Conservation (phyloP, 495 filamentous ascomycete genomes). For the Hypoxylon intermedium region DNA sequence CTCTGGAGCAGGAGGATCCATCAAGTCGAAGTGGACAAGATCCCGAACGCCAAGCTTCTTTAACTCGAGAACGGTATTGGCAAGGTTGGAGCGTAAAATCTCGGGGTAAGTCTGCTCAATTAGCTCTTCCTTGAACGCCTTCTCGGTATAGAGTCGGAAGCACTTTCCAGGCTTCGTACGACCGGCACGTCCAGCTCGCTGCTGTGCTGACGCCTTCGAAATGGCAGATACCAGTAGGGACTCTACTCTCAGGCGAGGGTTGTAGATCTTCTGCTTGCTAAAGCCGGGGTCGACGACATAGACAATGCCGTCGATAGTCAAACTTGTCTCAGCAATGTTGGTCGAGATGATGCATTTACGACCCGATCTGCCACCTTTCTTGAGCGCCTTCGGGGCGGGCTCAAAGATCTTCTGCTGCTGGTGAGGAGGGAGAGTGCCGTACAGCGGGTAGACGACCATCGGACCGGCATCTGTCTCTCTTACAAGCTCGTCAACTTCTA, state of each 20-base stretch:
- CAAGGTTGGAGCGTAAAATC: constrained; percentile 90
- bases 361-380: constrained; percentile 79
- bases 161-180: constrained; percentile 98
- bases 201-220: constrained; percentile 97
- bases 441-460: constrained; percentile 88
- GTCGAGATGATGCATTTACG: constrained; percentile 96
- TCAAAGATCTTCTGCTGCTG: constrained; percentile 97
- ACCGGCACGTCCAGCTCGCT: constrained; percentile 97
- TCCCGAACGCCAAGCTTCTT: constrained; percentile 98
- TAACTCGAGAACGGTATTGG: constrained; percentile 92
- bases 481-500: constrained; percentile 90
- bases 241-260: constrained; percentile 94
- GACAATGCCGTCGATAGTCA: constrained; percentile 99
- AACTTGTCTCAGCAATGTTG: constrained; percentile 96
- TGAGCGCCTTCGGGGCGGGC: constrained; percentile 75
- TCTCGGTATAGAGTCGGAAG: constrained; percentile 95
- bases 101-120: constrained; percentile 97
- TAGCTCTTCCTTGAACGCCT: constrained; percentile 96
- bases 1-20: constrained; percentile 98
- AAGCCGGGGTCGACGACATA: constrained; percentile 99
- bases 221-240: constrained; percentile 95
- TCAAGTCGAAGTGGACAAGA: constrained; percentile 96
- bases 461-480: constrained; percentile 90
- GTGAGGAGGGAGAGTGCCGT: constrained; percentile 87
- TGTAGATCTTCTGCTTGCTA: constrained; percentile 99